Evolutionary conservation across 768 basidiomycete species (phyloP).

Genomic region (Jaapia argillacea): DNA sequence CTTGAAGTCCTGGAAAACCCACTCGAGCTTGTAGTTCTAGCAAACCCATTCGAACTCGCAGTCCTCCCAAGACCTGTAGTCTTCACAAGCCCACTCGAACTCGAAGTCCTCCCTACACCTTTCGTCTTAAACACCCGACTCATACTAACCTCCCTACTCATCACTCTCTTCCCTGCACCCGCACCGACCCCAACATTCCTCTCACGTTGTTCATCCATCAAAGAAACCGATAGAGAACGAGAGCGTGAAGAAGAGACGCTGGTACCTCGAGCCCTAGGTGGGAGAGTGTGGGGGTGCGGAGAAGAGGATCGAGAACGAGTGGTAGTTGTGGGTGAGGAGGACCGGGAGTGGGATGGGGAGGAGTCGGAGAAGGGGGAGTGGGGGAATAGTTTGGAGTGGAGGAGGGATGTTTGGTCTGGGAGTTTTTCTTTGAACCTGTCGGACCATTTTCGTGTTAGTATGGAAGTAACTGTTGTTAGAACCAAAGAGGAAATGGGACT

Average conservation of each 20-base stretch:
- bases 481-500: slow-evolving; percentile 1
- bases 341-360: slow-evolving; percentile 10
- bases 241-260: slow-evolving; percentile 34
- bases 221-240: slow-evolving; percentile 27
- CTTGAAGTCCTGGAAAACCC: too few species aligned
- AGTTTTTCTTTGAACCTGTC: slow-evolving; percentile 51
- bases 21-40: too few species aligned
- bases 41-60: too few species aligned
- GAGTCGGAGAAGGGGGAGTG: slow-evolving; percentile 50
- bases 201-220: neutral
- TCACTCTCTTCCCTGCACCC: slow-evolving; percentile 31
- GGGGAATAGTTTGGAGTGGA: slow-evolving; percentile 60
- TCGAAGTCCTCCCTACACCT: slow-evolving; percentile 2
- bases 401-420: slow-evolving; percentile 43
- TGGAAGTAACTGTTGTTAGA: neutral
- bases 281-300: slow-evolving; percentile 8
- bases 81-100: neutral
- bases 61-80: neutral
- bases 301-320: slow-evolving; percentile 9
- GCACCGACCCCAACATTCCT: slow-evolving; percentile 15
- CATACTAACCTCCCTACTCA: slow-evolving; percentile 75
- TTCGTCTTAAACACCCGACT: slow-evolving; percentile 48
- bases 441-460: neutral
- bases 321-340: slow-evolving; percentile 12
- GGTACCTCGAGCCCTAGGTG: too few species aligned